Conservation (phyloP, 208 protist species). For the Crithidia brevicula region DNA sequence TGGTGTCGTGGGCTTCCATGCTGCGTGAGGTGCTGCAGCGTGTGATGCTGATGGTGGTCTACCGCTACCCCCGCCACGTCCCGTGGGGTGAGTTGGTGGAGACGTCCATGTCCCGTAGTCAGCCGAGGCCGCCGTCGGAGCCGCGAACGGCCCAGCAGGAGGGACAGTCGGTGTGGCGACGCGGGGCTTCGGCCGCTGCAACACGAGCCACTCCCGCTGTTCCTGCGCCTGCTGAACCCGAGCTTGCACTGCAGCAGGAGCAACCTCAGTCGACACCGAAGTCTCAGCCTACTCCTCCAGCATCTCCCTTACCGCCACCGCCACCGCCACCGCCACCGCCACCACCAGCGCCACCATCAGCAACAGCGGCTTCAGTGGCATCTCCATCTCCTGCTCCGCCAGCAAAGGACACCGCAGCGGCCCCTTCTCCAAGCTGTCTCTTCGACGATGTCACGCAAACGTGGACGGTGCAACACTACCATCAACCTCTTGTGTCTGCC, state of each 20-base stretch:
- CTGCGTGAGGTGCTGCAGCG: slow-evolving; percentile 40
- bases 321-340: background rate
- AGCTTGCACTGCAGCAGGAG: background rate
- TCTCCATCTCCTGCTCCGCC: background rate
- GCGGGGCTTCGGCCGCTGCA: background rate
- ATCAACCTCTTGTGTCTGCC: slow-evolving; percentile 15
- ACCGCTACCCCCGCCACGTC: slow-evolving; percentile 33
- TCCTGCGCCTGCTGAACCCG: background rate
- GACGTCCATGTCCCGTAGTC: slow-evolving; percentile 11
- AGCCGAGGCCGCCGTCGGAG: slow-evolving; percentile 9
- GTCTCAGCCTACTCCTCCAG: background rate
- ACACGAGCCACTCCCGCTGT: background rate
- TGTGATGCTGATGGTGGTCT: slow-evolving; percentile 34
- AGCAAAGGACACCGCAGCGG: background rate
- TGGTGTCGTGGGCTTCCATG: slow-evolving; percentile 31
- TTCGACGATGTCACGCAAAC: slow-evolving; percentile 19
- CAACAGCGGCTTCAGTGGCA: background rate
- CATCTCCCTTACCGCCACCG: background rate
- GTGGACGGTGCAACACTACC: slow-evolving; percentile 22
- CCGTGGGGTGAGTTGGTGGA: slow-evolving; percentile 38
- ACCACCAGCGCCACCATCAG: background rate
- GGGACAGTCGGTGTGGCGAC: slow-evolving; percentile 16
- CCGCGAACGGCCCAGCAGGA: background rate
- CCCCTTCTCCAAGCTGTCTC: background rate
- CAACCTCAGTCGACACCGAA: background rate